These are phyloP conservation scores for Pythium phragmiticola DNA, from an alignment of 352 stramenopile genomes.

Conservation along the genomic window DNA sequence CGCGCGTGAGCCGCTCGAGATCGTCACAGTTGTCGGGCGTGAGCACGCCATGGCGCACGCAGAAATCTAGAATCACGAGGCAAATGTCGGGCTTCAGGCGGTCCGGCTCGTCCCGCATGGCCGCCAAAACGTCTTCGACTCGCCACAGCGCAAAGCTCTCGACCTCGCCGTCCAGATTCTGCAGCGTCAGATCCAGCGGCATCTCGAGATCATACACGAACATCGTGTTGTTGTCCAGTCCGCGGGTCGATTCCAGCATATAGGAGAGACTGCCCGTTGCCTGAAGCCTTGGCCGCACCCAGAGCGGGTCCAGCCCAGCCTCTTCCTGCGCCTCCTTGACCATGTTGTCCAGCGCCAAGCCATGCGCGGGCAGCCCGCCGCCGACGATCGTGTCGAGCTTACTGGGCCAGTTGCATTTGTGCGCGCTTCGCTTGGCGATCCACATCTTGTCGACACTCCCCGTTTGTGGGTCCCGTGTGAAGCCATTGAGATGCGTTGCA, in stretches of 20 bases:
- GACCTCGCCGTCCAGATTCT: slow-evolving; percentile 62
- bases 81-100: slow-evolving; percentile 75
- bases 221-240: slow-evolving; percentile 70
- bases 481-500: slow-evolving; percentile 73
- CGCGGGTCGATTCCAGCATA: slow-evolving; percentile 48
- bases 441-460: slow-evolving; percentile 45
- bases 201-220: slow-evolving; percentile 68
- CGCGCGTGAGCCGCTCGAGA: slow-evolving; percentile 9
- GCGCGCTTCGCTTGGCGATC: slow-evolving; percentile 53
- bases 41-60: slow-evolving; percentile 57
- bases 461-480: slow-evolving; percentile 32
- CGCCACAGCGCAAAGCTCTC: slow-evolving; percentile 57
- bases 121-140: slow-evolving; percentile 35
- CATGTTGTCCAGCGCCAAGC: slow-evolving; percentile 66
- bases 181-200: slow-evolving; percentile 32
- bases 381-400: slow-evolving; percentile 63
- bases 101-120: slow-evolving; percentile 43
- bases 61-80: slow-evolving; percentile 66
- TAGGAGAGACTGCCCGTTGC: slow-evolving; percentile 57
- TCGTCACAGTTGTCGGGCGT: slow-evolving; percentile 54
- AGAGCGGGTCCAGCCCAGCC: slow-evolving; percentile 40
- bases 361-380: slow-evolving; percentile 48
- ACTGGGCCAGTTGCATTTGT: slow-evolving; percentile 52
- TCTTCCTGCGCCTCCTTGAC: slow-evolving; percentile 70
- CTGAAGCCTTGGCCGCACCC: slow-evolving; percentile 35